Evolutionary conservation across 345 rosid genomes (phyloP).

Genomic region (Brassica napus): DNA sequence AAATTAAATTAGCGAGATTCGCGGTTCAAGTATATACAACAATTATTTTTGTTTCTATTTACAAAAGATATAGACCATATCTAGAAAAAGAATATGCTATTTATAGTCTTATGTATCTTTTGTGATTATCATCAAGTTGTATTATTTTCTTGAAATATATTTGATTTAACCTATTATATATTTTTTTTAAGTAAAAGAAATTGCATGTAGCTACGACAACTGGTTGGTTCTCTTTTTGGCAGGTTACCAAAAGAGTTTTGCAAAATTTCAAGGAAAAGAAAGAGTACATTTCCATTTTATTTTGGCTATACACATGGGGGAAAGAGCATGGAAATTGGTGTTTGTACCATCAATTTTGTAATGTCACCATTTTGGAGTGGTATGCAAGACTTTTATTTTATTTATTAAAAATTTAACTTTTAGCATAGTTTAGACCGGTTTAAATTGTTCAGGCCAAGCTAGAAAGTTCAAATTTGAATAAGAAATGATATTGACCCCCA

Average conservation of each 20-base stretch:
- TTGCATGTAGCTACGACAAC: slow-evolving; percentile 1
- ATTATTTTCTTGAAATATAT: neutral
- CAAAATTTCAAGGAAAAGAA: neutral
- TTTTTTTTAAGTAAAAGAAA: neutral
- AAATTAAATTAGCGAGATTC: neutral
- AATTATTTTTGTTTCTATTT: neutral
- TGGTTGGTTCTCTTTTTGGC: slow-evolving; percentile 12
- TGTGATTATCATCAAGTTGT: slow-evolving; percentile 9
- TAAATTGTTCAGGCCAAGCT: neutral
- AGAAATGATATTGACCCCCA: neutral
- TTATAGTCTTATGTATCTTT: neutral
- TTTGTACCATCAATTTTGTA: slow-evolving; percentile 2
- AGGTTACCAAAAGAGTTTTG: slow-evolving; percentile 12
- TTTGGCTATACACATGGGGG: neutral
- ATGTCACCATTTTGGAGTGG: neutral
- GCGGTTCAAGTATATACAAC: neutral
- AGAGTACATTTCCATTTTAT: neutral
- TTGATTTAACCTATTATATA: neutral
- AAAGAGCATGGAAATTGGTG: neutral
- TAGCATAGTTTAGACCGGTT: neutral
- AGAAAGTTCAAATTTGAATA: neutral
- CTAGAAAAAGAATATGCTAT: neutral
- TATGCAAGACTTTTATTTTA: neutral
- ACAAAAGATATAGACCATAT: neutral
- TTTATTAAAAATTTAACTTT: neutral